phyloP scores from a whole-genome alignment of 2,329 filamentous ascomycete species.

The Mollisia scopiformis region DNA sequence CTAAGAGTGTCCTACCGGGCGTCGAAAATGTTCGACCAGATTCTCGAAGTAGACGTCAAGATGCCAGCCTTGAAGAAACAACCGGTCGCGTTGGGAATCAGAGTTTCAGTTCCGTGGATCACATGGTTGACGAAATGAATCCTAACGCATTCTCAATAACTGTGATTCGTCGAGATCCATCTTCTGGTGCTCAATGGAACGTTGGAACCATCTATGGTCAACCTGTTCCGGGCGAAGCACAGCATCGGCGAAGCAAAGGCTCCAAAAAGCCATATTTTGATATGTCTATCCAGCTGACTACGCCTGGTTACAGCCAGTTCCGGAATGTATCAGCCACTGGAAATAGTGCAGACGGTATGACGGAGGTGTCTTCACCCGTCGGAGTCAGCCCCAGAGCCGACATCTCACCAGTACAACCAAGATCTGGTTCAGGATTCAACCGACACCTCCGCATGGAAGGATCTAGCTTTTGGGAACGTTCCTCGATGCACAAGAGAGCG shows the following conservation, averaged over 20 bases:
- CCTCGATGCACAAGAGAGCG: constrained; percentile 28
- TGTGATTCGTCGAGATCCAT: constrained; percentile 74
- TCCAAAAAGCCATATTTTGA: constrained; percentile 42
- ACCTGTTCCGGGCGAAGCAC: constrained; percentile 18
- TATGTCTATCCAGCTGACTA: constrained; percentile 36
- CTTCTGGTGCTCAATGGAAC: constrained; percentile 74
- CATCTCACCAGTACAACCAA: constrained; percentile 2
- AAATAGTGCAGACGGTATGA: constrained; percentile 8
- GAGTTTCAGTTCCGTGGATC: not conserved
- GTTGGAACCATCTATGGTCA: constrained; percentile 62
- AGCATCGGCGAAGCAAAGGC: constrained; percentile 30
- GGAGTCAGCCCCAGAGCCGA: constrained; percentile 1
- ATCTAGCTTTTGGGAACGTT: constrained; percentile 30
- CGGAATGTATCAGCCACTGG: constrained; percentile 16
- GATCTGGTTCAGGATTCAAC: constrained; percentile 42
- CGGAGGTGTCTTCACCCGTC: not conserved
- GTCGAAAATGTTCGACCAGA: constrained; percentile 18
- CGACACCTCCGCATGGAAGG: constrained; percentile 59
- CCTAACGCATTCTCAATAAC: constrained; percentile 39
- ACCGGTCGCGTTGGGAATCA: constrained; percentile 8
- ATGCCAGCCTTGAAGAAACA: not conserved
- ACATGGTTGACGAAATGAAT: not conserved
- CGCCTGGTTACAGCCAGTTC: constrained; percentile 37
- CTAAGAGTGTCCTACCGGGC: constrained; percentile 24
- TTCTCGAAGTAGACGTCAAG: not conserved